Evolutionary conservation across 345 rosid species (phyloP).

Genomic region (Linum usitatissimum): DNA sequence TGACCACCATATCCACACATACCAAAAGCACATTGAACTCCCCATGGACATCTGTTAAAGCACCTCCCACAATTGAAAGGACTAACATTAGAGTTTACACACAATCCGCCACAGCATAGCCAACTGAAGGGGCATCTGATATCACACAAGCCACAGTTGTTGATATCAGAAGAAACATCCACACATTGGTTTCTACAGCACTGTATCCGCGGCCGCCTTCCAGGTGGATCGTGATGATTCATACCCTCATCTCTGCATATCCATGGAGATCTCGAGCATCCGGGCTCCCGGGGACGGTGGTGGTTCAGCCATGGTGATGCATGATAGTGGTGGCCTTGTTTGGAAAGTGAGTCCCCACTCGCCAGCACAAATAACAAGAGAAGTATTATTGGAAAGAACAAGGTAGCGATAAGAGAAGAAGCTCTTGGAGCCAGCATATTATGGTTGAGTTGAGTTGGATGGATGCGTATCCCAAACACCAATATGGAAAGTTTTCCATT

Average conservation of each 20-base stretch:
- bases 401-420: too few relatives aligned
- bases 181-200: constrained; percentile 43
- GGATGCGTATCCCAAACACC: background rate
- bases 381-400: constrained; percentile 2
- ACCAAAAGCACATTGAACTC: constrained; percentile 29
- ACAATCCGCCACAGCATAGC: constrained; percentile 40
- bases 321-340: constrained; percentile 6
- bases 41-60: constrained; percentile 30
- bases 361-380: constrained; percentile 3
- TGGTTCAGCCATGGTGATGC: constrained; percentile 31
- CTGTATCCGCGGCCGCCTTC: constrained; percentile 23
- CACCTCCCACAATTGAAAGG: constrained; percentile 38
- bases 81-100: constrained; percentile 26
- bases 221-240: constrained; percentile 2
- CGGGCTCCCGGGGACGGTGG: constrained; percentile 6
- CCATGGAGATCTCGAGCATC: constrained; percentile 37
- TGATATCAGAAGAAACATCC: constrained; percentile 30
- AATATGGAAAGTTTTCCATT: background rate
- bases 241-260: constrained; percentile 24
- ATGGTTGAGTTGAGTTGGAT: too few relatives aligned
- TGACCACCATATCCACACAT: constrained; percentile 47
- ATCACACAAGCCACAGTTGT: constrained; percentile 38
- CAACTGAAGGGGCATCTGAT: constrained; percentile 33
- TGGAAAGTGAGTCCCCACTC: constrained; percentile 1
- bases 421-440: constrained; percentile 10